A percentile compares a stretch with the other conserved stretches of the same genome.
phyloP scores from a whole-genome alignment of 768 basidiomycete genomes.

The Termitomyces sp. region DNA sequence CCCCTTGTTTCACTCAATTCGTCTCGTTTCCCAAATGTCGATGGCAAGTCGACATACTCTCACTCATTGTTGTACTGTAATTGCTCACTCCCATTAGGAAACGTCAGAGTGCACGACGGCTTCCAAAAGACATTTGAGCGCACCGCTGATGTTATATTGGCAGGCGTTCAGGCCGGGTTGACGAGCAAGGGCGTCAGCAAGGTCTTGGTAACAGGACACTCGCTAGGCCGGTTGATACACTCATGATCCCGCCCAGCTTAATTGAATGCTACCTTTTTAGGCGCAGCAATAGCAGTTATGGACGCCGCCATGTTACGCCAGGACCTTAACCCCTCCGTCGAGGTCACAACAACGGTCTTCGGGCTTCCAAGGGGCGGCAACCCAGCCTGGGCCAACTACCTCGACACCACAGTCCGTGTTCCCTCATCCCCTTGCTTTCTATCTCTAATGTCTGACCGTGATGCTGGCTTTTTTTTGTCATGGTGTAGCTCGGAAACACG shows the following conservation, averaged over 20 bases:
- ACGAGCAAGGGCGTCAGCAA: conserved; percentile 22
- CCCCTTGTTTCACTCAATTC: conserved; percentile 20
- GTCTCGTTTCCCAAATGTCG: conserved; percentile 22
- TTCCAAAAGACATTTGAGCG: conserved; percentile 34
- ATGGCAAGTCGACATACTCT: conserved; percentile 14
- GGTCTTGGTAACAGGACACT: conserved; percentile 34
- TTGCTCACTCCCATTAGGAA: conserved; percentile 13
- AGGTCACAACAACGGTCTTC: conserved; percentile 28
- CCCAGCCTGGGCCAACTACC: conserved; percentile 34
- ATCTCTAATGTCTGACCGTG: background rate
- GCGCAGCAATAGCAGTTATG: conserved; percentile 40
- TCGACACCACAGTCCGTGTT: conserved; percentile 26
- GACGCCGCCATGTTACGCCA: conserved; percentile 35
- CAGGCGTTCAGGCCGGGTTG: conserved; percentile 23
- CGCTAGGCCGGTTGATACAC: conserved; percentile 23
- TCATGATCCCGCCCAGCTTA: background rate
- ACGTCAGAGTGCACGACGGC: conserved; percentile 30
- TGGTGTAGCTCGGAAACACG: conserved; percentile 18
- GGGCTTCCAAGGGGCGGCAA: conserved; percentile 43
- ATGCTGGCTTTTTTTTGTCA: background rate
- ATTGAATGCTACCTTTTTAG: conserved; percentile 4
- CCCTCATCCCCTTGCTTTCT: background rate
- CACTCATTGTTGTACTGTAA: background rate
- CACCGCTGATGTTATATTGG: conserved; percentile 27
- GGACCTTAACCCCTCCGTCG: conserved; percentile 26